phyloP scores from a whole-genome alignment of 139 green algal species.

The Axilococcus clingmanii region DNA sequence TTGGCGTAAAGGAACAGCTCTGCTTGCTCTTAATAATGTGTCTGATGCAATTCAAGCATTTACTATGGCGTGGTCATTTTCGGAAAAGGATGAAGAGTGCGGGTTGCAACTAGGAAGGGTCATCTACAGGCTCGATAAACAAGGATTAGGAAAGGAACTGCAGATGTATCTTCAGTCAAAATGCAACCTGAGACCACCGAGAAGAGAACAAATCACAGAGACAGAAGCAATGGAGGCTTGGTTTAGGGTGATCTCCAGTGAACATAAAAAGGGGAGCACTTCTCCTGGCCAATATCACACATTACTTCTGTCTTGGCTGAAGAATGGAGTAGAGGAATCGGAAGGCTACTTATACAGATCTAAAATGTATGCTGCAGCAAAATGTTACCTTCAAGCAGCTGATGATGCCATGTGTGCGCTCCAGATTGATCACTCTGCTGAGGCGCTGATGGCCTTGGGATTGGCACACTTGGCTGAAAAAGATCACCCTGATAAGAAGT shows the following conservation, averaged over 20 bases:
- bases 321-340: conserved; percentile 4
- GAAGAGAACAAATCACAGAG: not conserved
- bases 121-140: conserved; percentile 23
- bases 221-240: conserved; percentile 9
- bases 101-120: conserved; percentile 17
- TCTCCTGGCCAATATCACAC: conserved; percentile 18
- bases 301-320: conserved; percentile 24
- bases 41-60: conserved; percentile 27
- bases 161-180: conserved; percentile 6
- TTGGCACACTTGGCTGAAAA: conserved; percentile 23
- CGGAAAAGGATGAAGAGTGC: conserved; percentile 8
- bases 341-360: conserved; percentile 23
- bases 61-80: conserved; percentile 9
- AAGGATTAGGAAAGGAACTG: conserved; percentile 25
- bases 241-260: conserved; percentile 19
- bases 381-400: conserved; percentile 28
- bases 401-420: conserved; percentile 7
- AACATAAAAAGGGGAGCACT: conserved; percentile 1
- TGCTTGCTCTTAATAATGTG: conserved; percentile 19
- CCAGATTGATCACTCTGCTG: not conserved
- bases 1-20: conserved; percentile 23
- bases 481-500: conserved; percentile 23
- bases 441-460: conserved; percentile 1
- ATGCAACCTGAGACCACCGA: not conserved
- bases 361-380: conserved; percentile 8